Evolutionary conservation across 306 rosid species (phyloP), one percentile per base, ranked within the genome.

Genomic region (Rosa lucieae): DNA sequence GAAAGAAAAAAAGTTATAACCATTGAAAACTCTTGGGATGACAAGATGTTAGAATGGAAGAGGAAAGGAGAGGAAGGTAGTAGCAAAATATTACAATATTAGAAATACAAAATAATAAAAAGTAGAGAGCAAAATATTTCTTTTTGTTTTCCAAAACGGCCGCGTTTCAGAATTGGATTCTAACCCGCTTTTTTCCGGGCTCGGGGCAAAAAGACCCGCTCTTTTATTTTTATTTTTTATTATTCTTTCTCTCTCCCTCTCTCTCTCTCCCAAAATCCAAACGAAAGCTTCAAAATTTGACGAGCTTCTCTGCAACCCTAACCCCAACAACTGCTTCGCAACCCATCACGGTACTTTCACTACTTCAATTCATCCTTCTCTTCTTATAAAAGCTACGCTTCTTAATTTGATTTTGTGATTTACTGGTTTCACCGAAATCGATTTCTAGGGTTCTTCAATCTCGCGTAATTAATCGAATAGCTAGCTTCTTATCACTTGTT

Each of bases 271-370:
- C 55, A 49, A 49, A 49, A 49, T 14, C 52, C 17, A 2, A 65
- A 32, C 37, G 37, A 32, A 32, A 14, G 6, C 8, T 67, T 67
- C 49, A 40, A 40, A 39, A 7, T 13, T 40, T 67, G n/a, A 67
- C 48, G 14, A 3, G 72, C 23, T 67, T 67, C 11, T 40, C 72
- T 67, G 72, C 32, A 67, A 67, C 72, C 29, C 72, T 39, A 67
- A 40, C n/a, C 10, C 70, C 6, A 44, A 44, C 47, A 44, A 44
- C 10, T 44, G 14, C 8, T 39, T 10, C 72, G 18, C 29, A 20
- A n/a, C 52, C 51, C 18, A 1, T 39, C 52, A 43, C 32, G 73
- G 73, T 68, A 43, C 23, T 8, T 68, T 68, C 61, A 6, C 23
- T 20, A 55, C 10, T 55, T 53, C 9, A 53, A 8, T 53, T 53